Base-by-base conservation (phyloP, 139 green algal species). In the Penium margaritaceum region DNA sequence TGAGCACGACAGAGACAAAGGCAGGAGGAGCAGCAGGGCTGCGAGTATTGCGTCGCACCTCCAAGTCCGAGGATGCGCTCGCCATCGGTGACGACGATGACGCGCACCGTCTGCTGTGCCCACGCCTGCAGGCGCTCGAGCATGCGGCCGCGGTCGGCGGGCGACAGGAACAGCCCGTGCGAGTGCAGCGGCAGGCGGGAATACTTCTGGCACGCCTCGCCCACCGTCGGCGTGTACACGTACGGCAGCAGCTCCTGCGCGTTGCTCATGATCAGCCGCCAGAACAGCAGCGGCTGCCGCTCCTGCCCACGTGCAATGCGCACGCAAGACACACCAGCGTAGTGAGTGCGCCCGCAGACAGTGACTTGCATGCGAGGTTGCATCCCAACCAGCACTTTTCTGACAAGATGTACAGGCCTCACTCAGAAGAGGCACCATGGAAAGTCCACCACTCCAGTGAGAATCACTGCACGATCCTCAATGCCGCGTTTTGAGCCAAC, bases 161-260 rank as follows among this genome's bases (percentile, higher is more conserved):
- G 32, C 39, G 88, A 82, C n/a, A 80, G 69, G 34, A 91, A 97
- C 85, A 97, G 94, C 36, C 92, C 92, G 1, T 90, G 82, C 0
- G 92, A 84, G 21, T 89, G 81, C 19, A 84, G 77, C 46, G 86
- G 90, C 19, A 92, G 58, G 39, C 32, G 27, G 39, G 34, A 34
- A 44, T 77, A 81, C 46, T 75, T 81, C 36, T 77, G 66, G 38
- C 74, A 81, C 36, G 87, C 87, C 43, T 90, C 84, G 29, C 87
- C 87, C 33, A 91, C 87, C 5, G 79, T 86, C 12, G 87, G 87
- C 9, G 87, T 91, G 80, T 91, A 91, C 30, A 96, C 84, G 41
- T 87, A 84, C 0, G 90, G 91, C 36, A 96, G 47, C n/a, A 60
- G 29, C 47, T 60, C 47, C 47, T 60, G 47, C 0, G 47, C 47